A percentile compares a stretch with the other conserved stretches of the same genome.
These are phyloP conservation scores for Sugiyamaella novakii DNA, from an alignment of 1,139 yeast species.

Conservation along the genomic window DNA sequence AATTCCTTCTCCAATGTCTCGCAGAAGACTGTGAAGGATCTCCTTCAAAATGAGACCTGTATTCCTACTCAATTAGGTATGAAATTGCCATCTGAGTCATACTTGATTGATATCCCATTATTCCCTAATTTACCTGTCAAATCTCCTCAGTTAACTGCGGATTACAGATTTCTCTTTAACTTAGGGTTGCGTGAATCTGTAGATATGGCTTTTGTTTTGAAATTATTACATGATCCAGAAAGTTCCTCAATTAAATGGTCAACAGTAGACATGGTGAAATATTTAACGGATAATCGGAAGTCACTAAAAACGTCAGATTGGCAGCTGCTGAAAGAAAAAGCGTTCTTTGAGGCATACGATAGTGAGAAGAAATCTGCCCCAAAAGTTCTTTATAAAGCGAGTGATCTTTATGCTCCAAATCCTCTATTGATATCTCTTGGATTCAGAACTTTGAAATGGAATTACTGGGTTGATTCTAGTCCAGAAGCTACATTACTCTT, in stretches of 20 bases:
- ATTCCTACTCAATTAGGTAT: slow-evolving; percentile 47
- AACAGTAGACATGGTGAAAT: slow-evolving; percentile 42
- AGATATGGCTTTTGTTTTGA: slow-evolving; percentile 45
- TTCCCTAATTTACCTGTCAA: slow-evolving; percentile 46
- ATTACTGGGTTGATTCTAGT: slow-evolving; percentile 37
- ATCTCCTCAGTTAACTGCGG: slow-evolving; percentile 33
- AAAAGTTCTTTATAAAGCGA: slow-evolving; percentile 27
- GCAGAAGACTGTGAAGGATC: slow-evolving; percentile 23
- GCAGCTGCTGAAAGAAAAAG: slow-evolving; percentile 35
- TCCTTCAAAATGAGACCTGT: slow-evolving; percentile 36
- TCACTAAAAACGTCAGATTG: slow-evolving; percentile 39
- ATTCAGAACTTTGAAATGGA: slow-evolving; percentile 40
- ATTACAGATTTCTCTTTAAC: slow-evolving; percentile 37
- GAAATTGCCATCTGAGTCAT: slow-evolving; percentile 42
- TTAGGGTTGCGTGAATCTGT: slow-evolving; percentile 46
- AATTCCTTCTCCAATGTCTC: slow-evolving; percentile 24
- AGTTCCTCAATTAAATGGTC: slow-evolving; percentile 40
- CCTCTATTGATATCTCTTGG: slow-evolving; percentile 35
- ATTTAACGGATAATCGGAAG: slow-evolving; percentile 38
- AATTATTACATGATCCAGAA: slow-evolving; percentile 38
- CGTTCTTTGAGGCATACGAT: slow-evolving; percentile 37
- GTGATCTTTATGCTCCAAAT: slow-evolving; percentile 42
- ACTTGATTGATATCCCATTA: slow-evolving; percentile 40
- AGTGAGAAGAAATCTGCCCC: slow-evolving; percentile 8
- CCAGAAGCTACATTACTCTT: slow-evolving; percentile 39